Conservation (phyloP, 1,139 yeast genomes). For the Nakaseomyces sp. region DNA sequence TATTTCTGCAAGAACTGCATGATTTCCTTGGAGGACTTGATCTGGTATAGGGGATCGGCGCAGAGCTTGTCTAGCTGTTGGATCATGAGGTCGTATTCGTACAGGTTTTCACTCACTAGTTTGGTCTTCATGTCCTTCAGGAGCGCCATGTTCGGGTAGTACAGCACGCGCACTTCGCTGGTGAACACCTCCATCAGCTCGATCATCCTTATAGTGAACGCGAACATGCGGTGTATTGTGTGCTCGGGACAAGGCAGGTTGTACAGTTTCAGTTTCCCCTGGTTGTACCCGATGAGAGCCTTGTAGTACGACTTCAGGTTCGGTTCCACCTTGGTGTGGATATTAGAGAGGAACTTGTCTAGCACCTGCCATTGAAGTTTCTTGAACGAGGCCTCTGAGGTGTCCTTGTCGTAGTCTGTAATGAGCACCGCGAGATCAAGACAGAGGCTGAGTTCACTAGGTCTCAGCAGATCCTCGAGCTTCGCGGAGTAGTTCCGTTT, state of each 20-base stretch:
- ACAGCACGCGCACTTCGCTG: constrained; percentile 22
- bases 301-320: constrained; percentile 18
- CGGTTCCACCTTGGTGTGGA: constrained; percentile 21
- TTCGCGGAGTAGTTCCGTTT: constrained; percentile 19
- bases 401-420: constrained; percentile 22
- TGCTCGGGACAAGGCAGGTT: constrained; percentile 32
- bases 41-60: background rate
- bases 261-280: background rate
- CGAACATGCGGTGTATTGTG: constrained; percentile 43
- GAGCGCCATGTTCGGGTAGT: constrained; percentile 19
- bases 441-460: constrained; percentile 30
- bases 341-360: constrained; percentile 17
- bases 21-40: constrained; percentile 1
- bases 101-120: constrained; percentile 20
- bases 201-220: constrained; percentile 25
- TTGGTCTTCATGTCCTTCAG: constrained; percentile 17
- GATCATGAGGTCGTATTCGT: constrained; percentile 20
- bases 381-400: constrained; percentile 20
- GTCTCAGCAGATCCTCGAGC: constrained; percentile 32
- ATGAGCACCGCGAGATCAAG: constrained; percentile 31
- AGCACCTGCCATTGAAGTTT: constrained; percentile 27
- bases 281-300: background rate
- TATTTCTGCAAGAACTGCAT: constrained; percentile 4
- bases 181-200: constrained; percentile 16
- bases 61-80: constrained; percentile 2